phyloP scores from a whole-genome alignment of 192 early-diverging fungal genomes.

The Entomortierella parvispora region DNA sequence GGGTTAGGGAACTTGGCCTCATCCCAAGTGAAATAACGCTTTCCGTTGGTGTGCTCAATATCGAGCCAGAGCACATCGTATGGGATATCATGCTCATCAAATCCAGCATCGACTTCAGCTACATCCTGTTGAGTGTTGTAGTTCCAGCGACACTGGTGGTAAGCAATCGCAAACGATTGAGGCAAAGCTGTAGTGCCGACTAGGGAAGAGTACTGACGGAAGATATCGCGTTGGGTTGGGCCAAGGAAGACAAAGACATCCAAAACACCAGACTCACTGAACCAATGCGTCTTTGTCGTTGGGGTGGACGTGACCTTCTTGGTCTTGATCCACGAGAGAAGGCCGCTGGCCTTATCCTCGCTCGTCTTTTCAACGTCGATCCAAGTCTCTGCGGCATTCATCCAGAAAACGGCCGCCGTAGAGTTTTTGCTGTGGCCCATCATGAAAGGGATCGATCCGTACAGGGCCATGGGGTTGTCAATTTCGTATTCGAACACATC shows the following conservation, averaged over 20 bases:
- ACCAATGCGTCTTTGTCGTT: slow-evolving; percentile 87
- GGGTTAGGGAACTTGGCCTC: slow-evolving; percentile 90
- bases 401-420: slow-evolving; percentile 86
- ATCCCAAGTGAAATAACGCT: slow-evolving; percentile 99
- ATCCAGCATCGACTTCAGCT: slow-evolving; percentile 80
- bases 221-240: slow-evolving; percentile 71
- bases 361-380: slow-evolving; percentile 87
- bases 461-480: slow-evolving; percentile 97
- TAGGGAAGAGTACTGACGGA: slow-evolving; percentile 76
- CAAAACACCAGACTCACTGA: slow-evolving; percentile 90
- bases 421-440: slow-evolving; percentile 82
- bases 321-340: slow-evolving; percentile 38
- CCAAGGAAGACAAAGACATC: slow-evolving; percentile 91
- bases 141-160: slow-evolving; percentile 99
- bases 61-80: slow-evolving; percentile 99
- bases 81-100: slow-evolving; percentile 93
- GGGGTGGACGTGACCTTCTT: slow-evolving; percentile 33
- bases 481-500: slow-evolving; percentile 98
- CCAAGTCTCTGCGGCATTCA: slow-evolving; percentile 99
- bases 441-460: slow-evolving; percentile 96
- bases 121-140: slow-evolving; percentile 95
- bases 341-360: slow-evolving; percentile 43
- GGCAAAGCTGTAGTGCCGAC: slow-evolving; percentile 89
- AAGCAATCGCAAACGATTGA: slow-evolving; percentile 88
- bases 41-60: slow-evolving; percentile 99